Evolutionary conservation across 305 asterid genomes (phyloP), one percentile per base, ranked within the genome.

Genomic region (Fraxinus xanthoxyloides): DNA sequence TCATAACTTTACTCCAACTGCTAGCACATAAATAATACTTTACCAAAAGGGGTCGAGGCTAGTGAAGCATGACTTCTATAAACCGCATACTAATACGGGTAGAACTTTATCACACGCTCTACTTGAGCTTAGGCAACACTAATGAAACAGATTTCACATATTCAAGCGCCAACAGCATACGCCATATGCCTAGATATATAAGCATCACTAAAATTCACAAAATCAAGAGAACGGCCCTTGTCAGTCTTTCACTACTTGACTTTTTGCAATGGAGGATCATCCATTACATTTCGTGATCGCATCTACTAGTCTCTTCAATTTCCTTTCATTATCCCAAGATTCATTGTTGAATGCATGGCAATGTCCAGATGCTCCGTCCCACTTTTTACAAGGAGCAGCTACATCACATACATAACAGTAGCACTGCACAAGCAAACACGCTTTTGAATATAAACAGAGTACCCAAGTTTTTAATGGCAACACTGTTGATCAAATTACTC

Each of bases 321-420:
- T 83, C 87, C 81, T 89, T 59, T 80, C 77, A 6, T 1, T 3
- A 61, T 72, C 81, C 98, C 98, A 92, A 10, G 87, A 87, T 78
- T 81, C 91, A 35, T 86, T 88, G 35, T 88, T 82, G 30, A 89
- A 81, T 2, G 98, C 98, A 81, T 93, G 90, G 69, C 98, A 93
- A 75, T 93, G 98, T 0, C 91, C 89, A 2, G 74, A 0, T 0
- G 31, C 7, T 77, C 90, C 93, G 6, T n/a, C 83, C 97, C 97
- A 92, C 21, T 80, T 83, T 40, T 72, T 24, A 83, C 97, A 93
- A 3, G 98, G 97, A 35, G 97, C 97, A 13, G 90, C 81, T 54
- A 69, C 5, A 87, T 93, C 97, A 65, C 98, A 93, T 10, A 93
- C 93, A 19, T 85, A 93, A 77, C 97, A 93, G 80, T 79, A 91